Conservation (phyloP, 805 yeast genomes). For the Sugiyamaella smithiae region DNA sequence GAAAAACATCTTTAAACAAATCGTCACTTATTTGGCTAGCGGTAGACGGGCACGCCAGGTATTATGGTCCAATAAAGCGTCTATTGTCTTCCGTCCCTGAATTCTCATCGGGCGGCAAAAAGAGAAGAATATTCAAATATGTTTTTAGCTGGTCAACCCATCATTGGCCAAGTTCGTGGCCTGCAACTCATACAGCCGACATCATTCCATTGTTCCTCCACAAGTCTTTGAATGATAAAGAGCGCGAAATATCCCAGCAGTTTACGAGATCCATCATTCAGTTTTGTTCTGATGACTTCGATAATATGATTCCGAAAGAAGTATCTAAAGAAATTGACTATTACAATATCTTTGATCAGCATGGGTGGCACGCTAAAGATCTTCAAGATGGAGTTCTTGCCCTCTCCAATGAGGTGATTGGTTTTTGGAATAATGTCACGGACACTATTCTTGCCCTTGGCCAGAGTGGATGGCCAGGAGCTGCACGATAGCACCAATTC, state of each 20-base stretch:
- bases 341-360: background rate
- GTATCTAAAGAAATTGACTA: background rate
- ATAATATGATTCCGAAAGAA: background rate
- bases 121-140: background rate
- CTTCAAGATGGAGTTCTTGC: background rate
- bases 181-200: slow-evolving; percentile 9
- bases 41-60: slow-evolving; percentile 9
- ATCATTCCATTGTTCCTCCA: slow-evolving; percentile 6
- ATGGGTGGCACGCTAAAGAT: background rate
- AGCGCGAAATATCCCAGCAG: background rate
- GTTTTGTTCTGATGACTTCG: background rate
- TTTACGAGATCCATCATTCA: background rate
- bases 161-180: slow-evolving; percentile 9
- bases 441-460: background rate
- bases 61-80: slow-evolving; percentile 4
- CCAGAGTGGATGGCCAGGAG: slow-evolving; percentile 1
- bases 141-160: slow-evolving; percentile 1
- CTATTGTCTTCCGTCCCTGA: background rate
- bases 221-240: background rate
- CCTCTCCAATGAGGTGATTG: background rate
- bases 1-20: background rate
- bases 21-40: background rate
- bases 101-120: background rate
- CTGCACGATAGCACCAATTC: background rate
- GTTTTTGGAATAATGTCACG: slow-evolving; percentile 4